Evolutionary conservation across 805 yeast species (phyloP).

Genomic region (Ogataea ramenticola): DNA sequence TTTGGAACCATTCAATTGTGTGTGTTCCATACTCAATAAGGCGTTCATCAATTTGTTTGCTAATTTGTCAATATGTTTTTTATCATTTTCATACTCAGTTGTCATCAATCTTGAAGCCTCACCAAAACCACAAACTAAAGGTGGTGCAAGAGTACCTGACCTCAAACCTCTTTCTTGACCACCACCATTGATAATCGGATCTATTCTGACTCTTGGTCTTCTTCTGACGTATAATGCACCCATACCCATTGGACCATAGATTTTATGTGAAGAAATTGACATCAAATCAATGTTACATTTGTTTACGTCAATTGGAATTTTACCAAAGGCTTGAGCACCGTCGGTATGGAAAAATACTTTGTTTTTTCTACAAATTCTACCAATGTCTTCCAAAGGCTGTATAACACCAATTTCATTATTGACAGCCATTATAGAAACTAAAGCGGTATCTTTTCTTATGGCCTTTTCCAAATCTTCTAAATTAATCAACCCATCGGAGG

Average conservation of each 20-base stretch:
- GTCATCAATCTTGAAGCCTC: slow-evolving; percentile 88
- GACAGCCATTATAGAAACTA: slow-evolving; percentile 94
- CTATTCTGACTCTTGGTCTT: slow-evolving; percentile 96
- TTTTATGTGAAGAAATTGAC: slow-evolving; percentile 93
- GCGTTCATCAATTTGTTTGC: slow-evolving; percentile 69
- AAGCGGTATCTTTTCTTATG: slow-evolving; percentile 82
- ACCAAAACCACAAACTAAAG: slow-evolving; percentile 91
- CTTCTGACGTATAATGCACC: slow-evolving; percentile 95
- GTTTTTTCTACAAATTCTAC: slow-evolving; percentile 72
- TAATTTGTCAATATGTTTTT: slow-evolving; percentile 58
- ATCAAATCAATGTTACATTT: slow-evolving; percentile 86
- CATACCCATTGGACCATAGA: slow-evolving; percentile 96
- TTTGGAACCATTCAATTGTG: slow-evolving; percentile 82
- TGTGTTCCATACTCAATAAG: slow-evolving; percentile 75
- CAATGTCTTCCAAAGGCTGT: slow-evolving; percentile 94
- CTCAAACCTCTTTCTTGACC: slow-evolving; percentile 98
- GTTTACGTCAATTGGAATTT: slow-evolving; percentile 87
- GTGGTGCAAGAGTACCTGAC: slow-evolving; percentile 97
- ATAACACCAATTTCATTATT: slow-evolving; percentile 97
- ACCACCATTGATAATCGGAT: slow-evolving; percentile 93
- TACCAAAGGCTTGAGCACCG: slow-evolving; percentile 96
- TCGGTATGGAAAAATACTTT: slow-evolving; percentile 97
- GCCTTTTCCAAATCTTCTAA: slow-evolving; percentile 72
- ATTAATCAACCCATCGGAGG: slow-evolving; percentile 69
- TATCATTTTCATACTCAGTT: slow-evolving; percentile 69